Base-by-base conservation (phyloP, 768 basidiomycete species). In the Suillus spraguei region DNA sequence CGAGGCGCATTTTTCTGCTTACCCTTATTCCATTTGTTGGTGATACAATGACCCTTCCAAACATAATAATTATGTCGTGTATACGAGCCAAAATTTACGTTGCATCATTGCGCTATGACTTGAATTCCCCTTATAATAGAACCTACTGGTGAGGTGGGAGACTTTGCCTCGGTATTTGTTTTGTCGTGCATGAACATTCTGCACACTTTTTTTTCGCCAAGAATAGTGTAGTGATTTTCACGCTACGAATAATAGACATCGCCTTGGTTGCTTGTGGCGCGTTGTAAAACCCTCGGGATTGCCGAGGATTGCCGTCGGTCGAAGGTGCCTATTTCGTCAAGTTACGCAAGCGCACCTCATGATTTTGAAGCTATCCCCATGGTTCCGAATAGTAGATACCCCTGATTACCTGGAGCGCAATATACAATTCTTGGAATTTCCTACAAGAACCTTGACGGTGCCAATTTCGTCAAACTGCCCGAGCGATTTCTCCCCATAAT, bases 401-500 rank as follows among this genome's bases (percentile, higher is more conserved):
- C 7, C 38, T 14, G 35, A 22, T 16, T 4, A 8, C n/a, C 14
- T 28, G 24, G 24, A 39, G 9, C 36, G 16, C 24, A 58, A 16
- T 16, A 24, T 24, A 9, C 22, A n/a, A 59, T 38, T 10, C 28
- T 60, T 22, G 36, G 22, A 17, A 39, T 20, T 35, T 39, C 32
- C 54, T 72, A 80, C 56, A 80, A 59, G 63, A 78, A 78, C 32
- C 65, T 69, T 14, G 73, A 74, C 10, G 80, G 86, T 58, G 76
- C 80, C 47, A 88, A 78, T 65, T 72, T 79, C 65, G 75, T 76
- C 66, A 89, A 70, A 58, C 87, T 78, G 1, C 85, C 87, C 62
- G 87, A 88, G 42, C 70, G 79, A 54, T 90, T 90, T 38, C 88
- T 39, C 13, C 38, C 84, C 76, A 94, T 78, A 8, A 95, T 76